Evolutionary conservation across 2,329 filamentous ascomycete genomes (phyloP), one percentile per base, ranked within the genome.

Genomic region (Stachybotrys chlorohalonatus): DNA sequence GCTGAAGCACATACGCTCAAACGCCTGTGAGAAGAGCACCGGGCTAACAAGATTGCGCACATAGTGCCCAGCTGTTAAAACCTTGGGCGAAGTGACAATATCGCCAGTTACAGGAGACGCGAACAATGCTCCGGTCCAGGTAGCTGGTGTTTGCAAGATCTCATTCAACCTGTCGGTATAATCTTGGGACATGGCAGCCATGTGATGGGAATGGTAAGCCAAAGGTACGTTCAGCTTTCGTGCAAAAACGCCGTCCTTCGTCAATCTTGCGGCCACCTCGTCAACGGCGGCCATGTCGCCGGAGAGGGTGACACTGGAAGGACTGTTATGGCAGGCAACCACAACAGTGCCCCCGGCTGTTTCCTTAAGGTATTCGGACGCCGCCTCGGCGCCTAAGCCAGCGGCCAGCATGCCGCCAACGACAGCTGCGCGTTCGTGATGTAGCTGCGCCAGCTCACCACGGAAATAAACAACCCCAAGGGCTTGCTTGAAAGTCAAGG

Each of bases 361-460:
- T 3, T 59, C 60, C 1, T 68, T 68, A 11, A 64, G 48, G 53
- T 64, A 60, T 36, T 64, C 56, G 11, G 55, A 45, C 11, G 57
- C 59, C 58, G 59, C 63, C 16, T n/a, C 59, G 57, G 58, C 59
- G 1, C 54, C 54, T 11, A 64, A 54, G 7, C 72, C 70, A 24
- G 70, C 70, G 11, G 72, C 71, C 60, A 74, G 62, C 72, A 74
- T 75, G 5, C 60, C 61, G 11, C 71, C 70, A 45, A 45, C 39
- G 39, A 15, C 39, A n/a, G n/a, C n/a, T n/a, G n/a, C n/a, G 7
- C 62, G 55, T 15, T 58, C 55, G 2, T 56, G 53, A n/a, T 61
- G 56, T 3, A 65, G 62, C 7, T 7, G 11, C 36, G 71, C 71
- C 52, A 70, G 64, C 36, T 53, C 54, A 2, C 61, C 61, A 13